phyloP scores from a whole-genome alignment of 495 filamentous ascomycete genomes.

The Talaromyces trachyspermus region DNA sequence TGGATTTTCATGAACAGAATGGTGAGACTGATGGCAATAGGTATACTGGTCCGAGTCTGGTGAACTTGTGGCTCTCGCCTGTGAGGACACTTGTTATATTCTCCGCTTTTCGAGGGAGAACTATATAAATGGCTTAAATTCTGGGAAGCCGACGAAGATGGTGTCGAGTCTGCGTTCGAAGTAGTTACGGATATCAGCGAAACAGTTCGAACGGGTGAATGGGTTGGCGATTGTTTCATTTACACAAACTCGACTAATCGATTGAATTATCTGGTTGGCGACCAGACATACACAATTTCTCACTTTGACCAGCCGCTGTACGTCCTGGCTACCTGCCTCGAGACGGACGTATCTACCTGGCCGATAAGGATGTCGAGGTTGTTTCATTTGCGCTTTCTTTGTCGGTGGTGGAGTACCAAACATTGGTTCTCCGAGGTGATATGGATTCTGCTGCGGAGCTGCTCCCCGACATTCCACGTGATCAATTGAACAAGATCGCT shows the following conservation, averaged over 20 bases:
- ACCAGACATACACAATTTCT: constrained; percentile 97
- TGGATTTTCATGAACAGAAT: not conserved
- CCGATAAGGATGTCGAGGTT: constrained; percentile 89
- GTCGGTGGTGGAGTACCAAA: constrained; percentile 95
- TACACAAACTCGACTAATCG: constrained; percentile 97
- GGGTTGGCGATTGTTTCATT: constrained; percentile 98
- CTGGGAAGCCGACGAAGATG: constrained; percentile 87
- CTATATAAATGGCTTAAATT: constrained; percentile 72
- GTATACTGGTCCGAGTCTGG: constrained; percentile 98
- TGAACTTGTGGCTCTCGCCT: constrained; percentile 86
- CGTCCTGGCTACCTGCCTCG: constrained; percentile 85
- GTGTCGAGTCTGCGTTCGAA: constrained; percentile 95
- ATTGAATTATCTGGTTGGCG: constrained; percentile 94
- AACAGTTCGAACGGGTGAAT: constrained; percentile 88
- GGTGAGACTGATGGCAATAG: constrained; percentile 28
- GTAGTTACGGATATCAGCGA: constrained; percentile 93
- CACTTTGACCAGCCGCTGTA: constrained; percentile 97
- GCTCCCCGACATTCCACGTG: constrained; percentile 70
- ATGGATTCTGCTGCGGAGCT: constrained; percentile 86
- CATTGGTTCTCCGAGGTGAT: constrained; percentile 88
- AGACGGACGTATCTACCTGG: constrained; percentile 86
- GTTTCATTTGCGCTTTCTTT: constrained; percentile 88
- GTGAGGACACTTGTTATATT: constrained; percentile 93
- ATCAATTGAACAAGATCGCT: constrained; percentile 95
- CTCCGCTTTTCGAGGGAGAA: constrained; percentile 83